Evolutionary conservation across 179 eudicot genomes (phyloP), one percentile per base, ranked within the genome.

Genomic region (Carnegiea gigantea): DNA sequence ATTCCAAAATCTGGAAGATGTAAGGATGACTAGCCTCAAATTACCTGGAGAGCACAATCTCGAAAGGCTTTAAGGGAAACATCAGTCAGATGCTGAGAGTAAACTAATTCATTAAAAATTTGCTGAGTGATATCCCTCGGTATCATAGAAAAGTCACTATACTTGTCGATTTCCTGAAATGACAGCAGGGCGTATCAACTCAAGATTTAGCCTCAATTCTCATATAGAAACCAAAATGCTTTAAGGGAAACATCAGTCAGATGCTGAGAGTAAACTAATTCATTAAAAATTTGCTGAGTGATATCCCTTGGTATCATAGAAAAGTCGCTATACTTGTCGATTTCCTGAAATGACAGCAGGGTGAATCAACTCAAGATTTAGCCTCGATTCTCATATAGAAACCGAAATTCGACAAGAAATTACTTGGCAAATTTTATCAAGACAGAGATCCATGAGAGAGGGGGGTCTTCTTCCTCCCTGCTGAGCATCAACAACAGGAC

Each of bases 91-190:
- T 87, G 76, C 75, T 86, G 86, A 4, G 91, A 86, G 82, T 53
- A 73, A 79, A 92, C 91, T 88, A 92, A 85, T 82, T 93, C 92
- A 78, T 91, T 86, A 73, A 93, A 90, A n/a, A 92, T 86, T 81
- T 87, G 91, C 83, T 92, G 95, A 82, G 88, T 92, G 79, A 93
- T 88, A 79, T 93, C 98, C 87, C 94, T 89, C 77, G 98, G 98
- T 72, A 91, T 87, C 88, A 88, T 84, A 40, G 94, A 90, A 70
- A 93, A 89, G 80, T 86, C 64, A 60, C 78, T 82, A 65, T 90
- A 89, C 75, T 84, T 89, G 60, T 82, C 82, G 43, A 93, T 87
- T 77, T 93, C 92, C 95, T 93, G 89, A 80, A 54, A 44, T 28
- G 9, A 9, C 46, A 77, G 77, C 17, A 73, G 54, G 67, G 72